Base-by-base conservation (phyloP, 208 protist genomes). In the Phytomonas sp. region DNA sequence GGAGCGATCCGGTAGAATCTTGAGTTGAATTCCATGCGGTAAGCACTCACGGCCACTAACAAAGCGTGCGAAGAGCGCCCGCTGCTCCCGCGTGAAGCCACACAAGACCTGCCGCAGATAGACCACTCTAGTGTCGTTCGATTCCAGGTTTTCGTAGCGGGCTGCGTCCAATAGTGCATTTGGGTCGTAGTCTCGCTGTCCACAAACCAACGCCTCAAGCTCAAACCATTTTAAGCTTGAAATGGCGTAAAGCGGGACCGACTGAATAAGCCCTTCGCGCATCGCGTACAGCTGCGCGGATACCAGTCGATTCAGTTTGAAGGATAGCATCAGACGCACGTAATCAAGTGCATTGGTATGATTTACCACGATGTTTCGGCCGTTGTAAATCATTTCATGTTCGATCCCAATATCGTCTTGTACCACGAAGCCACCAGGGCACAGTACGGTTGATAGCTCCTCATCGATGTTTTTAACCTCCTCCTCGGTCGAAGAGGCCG, bases 131-230 rank as follows among this genome's bases (percentile, higher is more conserved):
- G 30, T 60, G 66, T 94, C 84, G 37, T 79, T 69, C 6, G 82
- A 61, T 33, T 69, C 64, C 31, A 95, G 56, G 40, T 82, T 75
- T 36, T 97, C 89, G 76, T 97, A 95, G 45, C 79, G 83, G 2
- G 92, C 92, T 60, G 80, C 62, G 66, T 90, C 83, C 14, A 97
- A 72, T 23, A 98, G 79, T n/a, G 73, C 76, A 65, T 96, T 85
- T 4, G 94, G 73, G 81, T 97, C 86, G 80, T 97, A 94, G 76
- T 95, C 89, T 14, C 85, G 86, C 68, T 81, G 77, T 2, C 95
- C 95, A 76, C 93, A 98, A 8, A 98, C 89, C 6, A 94, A 63
- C 60, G 84, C 78, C 77, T 98, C 94, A 29, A 98, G 76, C 76
- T 98, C 92, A 62, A 88, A 86, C 90, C 92, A 96, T 75, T 94